phyloP scores from a whole-genome alignment of 257 asterid species.

The Plantago elongata region DNA sequence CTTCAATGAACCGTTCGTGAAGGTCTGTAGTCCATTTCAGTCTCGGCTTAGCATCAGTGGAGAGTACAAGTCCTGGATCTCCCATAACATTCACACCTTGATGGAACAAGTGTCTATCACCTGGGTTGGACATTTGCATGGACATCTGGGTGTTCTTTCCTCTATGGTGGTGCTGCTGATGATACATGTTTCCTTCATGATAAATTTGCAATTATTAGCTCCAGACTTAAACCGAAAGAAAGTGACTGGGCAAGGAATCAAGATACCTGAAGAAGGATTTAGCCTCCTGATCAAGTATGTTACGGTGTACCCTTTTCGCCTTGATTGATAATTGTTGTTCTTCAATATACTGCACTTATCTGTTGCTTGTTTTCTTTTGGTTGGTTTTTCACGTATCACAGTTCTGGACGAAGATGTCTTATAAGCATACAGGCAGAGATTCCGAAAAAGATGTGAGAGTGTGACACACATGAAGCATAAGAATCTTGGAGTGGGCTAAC shows the following conservation, averaged over 20 bases:
- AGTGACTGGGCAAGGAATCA: slow-evolving; percentile 11
- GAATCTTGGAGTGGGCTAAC: slow-evolving; percentile 58
- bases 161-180: slow-evolving; percentile 50
- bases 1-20: slow-evolving; percentile 82
- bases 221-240: slow-evolving; percentile 20
- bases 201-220: slow-evolving; percentile 26
- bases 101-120: slow-evolving; percentile 67
- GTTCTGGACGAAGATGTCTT: slow-evolving; percentile 42
- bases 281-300: slow-evolving; percentile 19
- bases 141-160: slow-evolving; percentile 52
- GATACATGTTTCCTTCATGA: slow-evolving; percentile 48
- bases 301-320: slow-evolving; percentile 33
- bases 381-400: slow-evolving; percentile 25
- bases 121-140: slow-evolving; percentile 51
- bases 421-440: slow-evolving; percentile 42
- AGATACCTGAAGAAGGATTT: slow-evolving; percentile 34
- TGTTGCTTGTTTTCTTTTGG: slow-evolving; percentile 28
- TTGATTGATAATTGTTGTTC: slow-evolving; percentile 29
- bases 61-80: slow-evolving; percentile 86
- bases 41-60: slow-evolving; percentile 98
- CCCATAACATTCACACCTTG: slow-evolving; percentile 59
- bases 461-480: slow-evolving; percentile 51
- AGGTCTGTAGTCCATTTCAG: slow-evolving; percentile 93
- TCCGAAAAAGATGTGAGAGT: slow-evolving; percentile 17
- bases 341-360: slow-evolving; percentile 30